phyloP scores from a whole-genome alignment of 768 basidiomycete genomes.

The Macrocybe gigantea region DNA sequence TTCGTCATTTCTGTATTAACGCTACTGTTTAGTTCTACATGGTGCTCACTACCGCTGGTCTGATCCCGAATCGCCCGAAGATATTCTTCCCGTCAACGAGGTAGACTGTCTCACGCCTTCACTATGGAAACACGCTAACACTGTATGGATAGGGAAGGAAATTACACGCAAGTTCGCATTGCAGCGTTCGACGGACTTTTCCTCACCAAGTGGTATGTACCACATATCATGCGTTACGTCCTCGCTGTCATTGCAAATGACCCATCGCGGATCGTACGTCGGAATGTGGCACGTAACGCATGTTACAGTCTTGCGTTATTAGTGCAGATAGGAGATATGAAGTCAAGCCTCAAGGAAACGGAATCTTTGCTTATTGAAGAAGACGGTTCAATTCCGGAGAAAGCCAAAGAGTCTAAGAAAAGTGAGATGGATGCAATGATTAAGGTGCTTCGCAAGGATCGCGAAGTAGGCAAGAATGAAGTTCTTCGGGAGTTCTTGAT shows the following conservation, averaged over 20 bases:
- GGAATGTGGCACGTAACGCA: slow-evolving; percentile 82
- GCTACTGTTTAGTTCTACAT: slow-evolving; percentile 60
- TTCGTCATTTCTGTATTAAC: neutral
- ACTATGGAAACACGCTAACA: slow-evolving; percentile 23
- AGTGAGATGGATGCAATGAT: slow-evolving; percentile 82
- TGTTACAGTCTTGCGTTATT: slow-evolving; percentile 84
- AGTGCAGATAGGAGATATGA: slow-evolving; percentile 89
- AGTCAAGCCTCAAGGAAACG: slow-evolving; percentile 62
- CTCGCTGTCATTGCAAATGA: slow-evolving; percentile 85
- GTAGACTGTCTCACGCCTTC: slow-evolving; percentile 32
- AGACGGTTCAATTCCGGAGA: slow-evolving; percentile 69
- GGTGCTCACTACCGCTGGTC: slow-evolving; percentile 67
- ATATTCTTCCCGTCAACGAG: slow-evolving; percentile 86
- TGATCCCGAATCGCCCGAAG: slow-evolving; percentile 71
- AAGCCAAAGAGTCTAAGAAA: slow-evolving; percentile 70
- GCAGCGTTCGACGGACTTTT: slow-evolving; percentile 94
- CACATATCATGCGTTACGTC: slow-evolving; percentile 81
- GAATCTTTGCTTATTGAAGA: slow-evolving; percentile 83
- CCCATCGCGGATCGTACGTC: slow-evolving; percentile 72
- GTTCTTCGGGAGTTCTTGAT: slow-evolving; percentile 74
- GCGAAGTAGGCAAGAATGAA: slow-evolving; percentile 78
- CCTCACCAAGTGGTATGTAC: slow-evolving; percentile 83
- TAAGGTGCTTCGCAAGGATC: slow-evolving; percentile 82
- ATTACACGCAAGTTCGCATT: slow-evolving; percentile 85
- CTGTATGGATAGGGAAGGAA: slow-evolving; percentile 59